Evolutionary conservation across 2,329 filamentous ascomycete species (phyloP), one percentile per base, ranked within the genome.

Genomic region (Rhinocladiella mackenziei): DNA sequence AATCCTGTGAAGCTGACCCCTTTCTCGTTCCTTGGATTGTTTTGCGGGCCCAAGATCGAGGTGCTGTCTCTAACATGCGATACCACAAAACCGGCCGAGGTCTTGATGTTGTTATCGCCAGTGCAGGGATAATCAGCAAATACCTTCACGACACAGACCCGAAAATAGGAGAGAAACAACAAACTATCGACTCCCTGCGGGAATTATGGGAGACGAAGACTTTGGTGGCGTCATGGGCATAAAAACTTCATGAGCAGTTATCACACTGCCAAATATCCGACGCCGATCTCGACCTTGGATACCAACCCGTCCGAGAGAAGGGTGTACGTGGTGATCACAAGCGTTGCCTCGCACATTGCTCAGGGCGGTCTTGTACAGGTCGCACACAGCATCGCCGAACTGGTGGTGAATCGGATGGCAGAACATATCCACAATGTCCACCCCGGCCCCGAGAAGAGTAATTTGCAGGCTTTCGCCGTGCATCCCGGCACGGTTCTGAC

Each of bases 101-200:
- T 10, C 30, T 63, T n/a, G 61, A 65, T 28, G 54, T 65, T n/a
- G 54, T 63, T 10, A 55, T 66, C 34, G 63, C 63, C 33, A 65
- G 65, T 40, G 62, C 62, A 9, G 63, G 58, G 1, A 31, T 59
- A 9, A 37, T 60, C 15, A 50, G 48, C 5, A 50, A 48, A 22
- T 54, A 43, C 38, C 30, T 43, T 5, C 32, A 43, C 22, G 46
- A 58, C 32, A 33, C 43, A 10, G 53, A 58, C 20, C 20, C 43
- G 2, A 39, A 52, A 37, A 53, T 47, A 1, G 50, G 47, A 2
- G 44, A 53, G 28, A 35, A 46, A n/a, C n/a, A 30, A 42, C 41
- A 10, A 38, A 37, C 14, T 25, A 41, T 3, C 43, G 51, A 2
- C 30, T 51, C 3, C 51, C 51, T n/a, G 10, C 17, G 13, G 48